Base-by-base conservation (phyloP, 2,329 filamentous ascomycete genomes). In the Aspergillus awamori region DNA sequence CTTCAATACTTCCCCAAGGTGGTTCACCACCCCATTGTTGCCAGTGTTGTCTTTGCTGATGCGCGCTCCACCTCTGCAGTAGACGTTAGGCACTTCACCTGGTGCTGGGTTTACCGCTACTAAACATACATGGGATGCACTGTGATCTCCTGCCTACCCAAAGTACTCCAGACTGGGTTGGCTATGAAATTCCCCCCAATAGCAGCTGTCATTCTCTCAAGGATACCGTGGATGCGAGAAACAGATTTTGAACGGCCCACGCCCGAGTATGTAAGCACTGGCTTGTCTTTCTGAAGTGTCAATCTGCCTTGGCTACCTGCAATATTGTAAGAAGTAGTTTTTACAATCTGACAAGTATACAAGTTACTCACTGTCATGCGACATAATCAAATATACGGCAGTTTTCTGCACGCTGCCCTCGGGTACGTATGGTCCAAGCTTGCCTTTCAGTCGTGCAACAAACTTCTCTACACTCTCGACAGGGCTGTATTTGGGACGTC, bases 371-470 rank as follows among this genome's bases (percentile, higher is more conserved):
- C 82, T 86, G 65, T 89, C 87, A 66, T 89, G 87, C 1, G 84
- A 86, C 86, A 89, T 89, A 69, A 89, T 80, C 4, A 90, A 79
- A 69, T 89, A 90, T 0, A 87, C 81, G 60, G 88, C 84, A 0
- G 86, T 90, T 60, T 77, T 83, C 70, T 85, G 82, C 20, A 88
- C 75, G 17, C 85, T 85, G 0, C 87, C 85, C 6, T 80, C 77
- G 6, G 77, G 76, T 56, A 77, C 81, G 64, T 88, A 88, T 0
- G 87, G 86, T 0, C 87, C 87, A 10, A 33, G n/a, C 26, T 56
- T 56, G 24, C 22, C 43, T 22, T 28, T 56, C 22, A 47, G 13
- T 17, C 53, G 24, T 11, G 53, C 22, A 13, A 30, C 41, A 20
- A 30, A 17, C 41, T 48, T 56, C 8, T 7, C 15, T 20, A 30